Evolutionary conservation across 2,329 filamentous ascomycete genomes (phyloP), one percentile per base, ranked within the genome.

Genomic region (Lasiodiplodia theobromae): DNA sequence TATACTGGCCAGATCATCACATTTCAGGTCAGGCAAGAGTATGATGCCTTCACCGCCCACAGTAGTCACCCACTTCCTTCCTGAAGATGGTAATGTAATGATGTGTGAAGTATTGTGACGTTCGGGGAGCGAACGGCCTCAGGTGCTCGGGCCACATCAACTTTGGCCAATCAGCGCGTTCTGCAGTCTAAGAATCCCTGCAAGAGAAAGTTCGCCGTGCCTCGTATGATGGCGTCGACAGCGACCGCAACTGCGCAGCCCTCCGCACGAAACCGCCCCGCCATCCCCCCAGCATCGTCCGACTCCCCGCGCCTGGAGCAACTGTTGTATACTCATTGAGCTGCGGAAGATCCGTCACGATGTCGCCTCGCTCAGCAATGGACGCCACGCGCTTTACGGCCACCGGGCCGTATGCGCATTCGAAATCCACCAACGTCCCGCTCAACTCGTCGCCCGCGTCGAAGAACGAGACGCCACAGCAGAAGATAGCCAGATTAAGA

Each of bases 361-460:
- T 28, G 54, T 84, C 84, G 82, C 86, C 91, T 70, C 90, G 91
- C 77, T 92, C 88, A 81, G 89, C 92, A 78, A 88, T 88, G 74
- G 92, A 94, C 79, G 92, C 92, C 73, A 96, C 92, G 75, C 90
- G 92, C 77, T 96, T 92, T 80, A 92, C 90, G 18, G 83, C 89
- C 31, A 91, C 88, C 21, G 88, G 86, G 70, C 89, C 89, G 44
- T 91, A 93, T 81, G 92, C 91, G 74, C 86, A 86, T 72, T 88
- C 88, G 72, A 92, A 91, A 77, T 75, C 78, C 49, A 79, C 81
- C 38, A 78, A 77, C 49, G 70, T 74, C 63, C 69, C 69, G 66
- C 79, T 83, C 70, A 76, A 77, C 68, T 78, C 79, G 69, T 75
- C 77, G 23, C 77, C 80, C 56, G 79, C 82, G 66, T 81, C 81